Evolutionary conservation across 257 asterid species (phyloP).

Genomic region (Petunia axillaris): DNA sequence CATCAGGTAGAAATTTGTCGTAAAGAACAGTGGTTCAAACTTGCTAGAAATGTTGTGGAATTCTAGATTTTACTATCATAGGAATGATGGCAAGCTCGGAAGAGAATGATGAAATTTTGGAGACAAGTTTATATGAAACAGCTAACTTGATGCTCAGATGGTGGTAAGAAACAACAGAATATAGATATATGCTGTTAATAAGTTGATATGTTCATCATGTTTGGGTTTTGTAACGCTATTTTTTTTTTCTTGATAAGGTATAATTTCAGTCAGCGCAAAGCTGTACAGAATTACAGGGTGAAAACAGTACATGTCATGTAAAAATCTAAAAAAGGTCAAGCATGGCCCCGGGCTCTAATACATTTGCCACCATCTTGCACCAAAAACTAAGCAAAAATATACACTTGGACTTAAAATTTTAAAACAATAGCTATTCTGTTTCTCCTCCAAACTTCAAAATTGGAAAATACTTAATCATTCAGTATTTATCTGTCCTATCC

Average conservation of each 20-base stretch:
- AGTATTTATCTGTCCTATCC: not conserved
- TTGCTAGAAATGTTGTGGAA: not conserved
- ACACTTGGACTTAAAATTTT: too few species aligned
- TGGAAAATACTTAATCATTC: not conserved
- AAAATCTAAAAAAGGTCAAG: too few species aligned
- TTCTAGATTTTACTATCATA: not conserved
- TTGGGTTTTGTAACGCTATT: not conserved
- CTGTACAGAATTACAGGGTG: too few species aligned
- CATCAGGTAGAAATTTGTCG: not conserved
- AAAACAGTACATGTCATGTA: too few species aligned
- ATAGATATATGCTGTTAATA: not conserved
- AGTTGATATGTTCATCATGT: not conserved
- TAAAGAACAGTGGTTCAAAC: not conserved
- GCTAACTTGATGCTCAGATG: not conserved
- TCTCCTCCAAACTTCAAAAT: not conserved
- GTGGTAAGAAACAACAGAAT: not conserved
- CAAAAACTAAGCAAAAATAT: too few species aligned
- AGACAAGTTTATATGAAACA: not conserved
- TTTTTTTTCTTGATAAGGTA: not conserved
- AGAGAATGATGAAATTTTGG: not conserved
- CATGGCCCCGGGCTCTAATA: too few species aligned
- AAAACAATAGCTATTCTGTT: not conserved
- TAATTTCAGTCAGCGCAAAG: not conserved
- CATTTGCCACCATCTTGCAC: too few species aligned
- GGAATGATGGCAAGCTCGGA: not conserved